Percentiles rank a stretch among this genome's conserved stretches.
phyloP scores from a whole-genome alignment of 2,329 filamentous ascomycete species.

The Colletotrichum tropicale region DNA sequence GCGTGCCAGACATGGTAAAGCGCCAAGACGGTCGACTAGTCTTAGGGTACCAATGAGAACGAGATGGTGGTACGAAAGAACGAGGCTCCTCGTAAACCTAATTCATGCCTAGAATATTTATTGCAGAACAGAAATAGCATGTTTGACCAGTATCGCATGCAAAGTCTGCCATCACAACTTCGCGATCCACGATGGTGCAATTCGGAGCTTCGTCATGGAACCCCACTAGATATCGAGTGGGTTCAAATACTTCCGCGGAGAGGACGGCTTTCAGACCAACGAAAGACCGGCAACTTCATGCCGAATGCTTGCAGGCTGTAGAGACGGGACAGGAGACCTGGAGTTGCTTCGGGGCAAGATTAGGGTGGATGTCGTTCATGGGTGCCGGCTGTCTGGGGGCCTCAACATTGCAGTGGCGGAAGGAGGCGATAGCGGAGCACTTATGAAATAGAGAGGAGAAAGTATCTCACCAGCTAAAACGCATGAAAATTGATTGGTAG shows the following conservation, averaged over 20 bases:
- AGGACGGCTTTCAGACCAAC: background rate
- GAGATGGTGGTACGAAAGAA: background rate
- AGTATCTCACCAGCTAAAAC: background rate
- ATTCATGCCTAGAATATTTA: background rate
- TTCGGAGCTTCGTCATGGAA: background rate
- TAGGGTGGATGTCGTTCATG: background rate
- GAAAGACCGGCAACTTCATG: background rate
- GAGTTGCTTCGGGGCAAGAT: background rate
- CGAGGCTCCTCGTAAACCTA: background rate
- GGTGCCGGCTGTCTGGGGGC: background rate
- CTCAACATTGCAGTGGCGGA: background rate
- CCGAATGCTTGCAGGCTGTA: background rate
- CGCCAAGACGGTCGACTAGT: background rate
- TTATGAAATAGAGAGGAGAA: background rate
- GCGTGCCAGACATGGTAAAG: background rate
- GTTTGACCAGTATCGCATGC: background rate
- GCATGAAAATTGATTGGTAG: background rate
- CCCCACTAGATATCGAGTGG: background rate
- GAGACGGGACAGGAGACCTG: too few relatives aligned
- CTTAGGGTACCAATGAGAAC: background rate
- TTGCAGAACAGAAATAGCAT: background rate
- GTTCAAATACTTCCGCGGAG: background rate
- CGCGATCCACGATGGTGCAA: background rate
- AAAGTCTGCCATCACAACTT: background rate
- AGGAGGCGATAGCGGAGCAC: background rate